These are phyloP conservation scores for Coemansia guatemalensis DNA, from an alignment of 192 early-diverging fungal genomes.

Conservation along the genomic window DNA sequence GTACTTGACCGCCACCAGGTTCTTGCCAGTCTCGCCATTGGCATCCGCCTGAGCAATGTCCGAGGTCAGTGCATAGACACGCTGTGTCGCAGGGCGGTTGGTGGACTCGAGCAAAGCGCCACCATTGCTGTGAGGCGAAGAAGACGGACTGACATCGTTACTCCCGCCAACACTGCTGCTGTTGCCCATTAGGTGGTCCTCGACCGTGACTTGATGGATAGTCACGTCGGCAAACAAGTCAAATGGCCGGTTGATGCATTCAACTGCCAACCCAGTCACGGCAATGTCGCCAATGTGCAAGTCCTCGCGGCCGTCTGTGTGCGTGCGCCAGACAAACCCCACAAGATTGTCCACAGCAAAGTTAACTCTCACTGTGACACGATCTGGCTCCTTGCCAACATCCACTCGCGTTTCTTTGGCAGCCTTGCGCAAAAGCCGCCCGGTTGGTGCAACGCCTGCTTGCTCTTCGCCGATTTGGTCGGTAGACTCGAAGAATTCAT, in stretches of 20 bases:
- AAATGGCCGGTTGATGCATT: slow-evolving; percentile 68
- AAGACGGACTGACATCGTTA: neutral
- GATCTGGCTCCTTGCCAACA: slow-evolving; percentile 48
- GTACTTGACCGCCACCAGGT: slow-evolving; percentile 74
- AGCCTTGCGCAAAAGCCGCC: slow-evolving; percentile 32
- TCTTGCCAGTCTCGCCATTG: slow-evolving; percentile 52
- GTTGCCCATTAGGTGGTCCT: slow-evolving; percentile 57
- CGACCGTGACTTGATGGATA: slow-evolving; percentile 76
- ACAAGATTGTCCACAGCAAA: slow-evolving; percentile 53
- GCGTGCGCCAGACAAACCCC: slow-evolving; percentile 52
- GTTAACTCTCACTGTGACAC: slow-evolving; percentile 40
- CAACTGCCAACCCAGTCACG: slow-evolving; percentile 69
- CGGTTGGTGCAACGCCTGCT: slow-evolving; percentile 2
- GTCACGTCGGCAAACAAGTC: slow-evolving; percentile 65
- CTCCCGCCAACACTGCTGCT: neutral
- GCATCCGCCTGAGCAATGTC: slow-evolving; percentile 53
- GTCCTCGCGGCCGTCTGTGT: slow-evolving; percentile 40
- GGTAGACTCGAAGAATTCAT: slow-evolving; percentile 51
- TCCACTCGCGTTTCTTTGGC: slow-evolving; percentile 16
- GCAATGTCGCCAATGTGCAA: slow-evolving; percentile 52
- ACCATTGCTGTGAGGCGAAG: neutral
- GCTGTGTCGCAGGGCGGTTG: slow-evolving; percentile 8
- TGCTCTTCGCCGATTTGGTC: slow-evolving; percentile 23
- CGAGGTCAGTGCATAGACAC: slow-evolving; percentile 47
- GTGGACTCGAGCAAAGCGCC: neutral